A percentile compares a stretch with the other conserved stretches of the same genome.
Evolutionary conservation across 2,329 filamentous ascomycete species (phyloP).

Genomic region (Penicillium thymicola): DNA sequence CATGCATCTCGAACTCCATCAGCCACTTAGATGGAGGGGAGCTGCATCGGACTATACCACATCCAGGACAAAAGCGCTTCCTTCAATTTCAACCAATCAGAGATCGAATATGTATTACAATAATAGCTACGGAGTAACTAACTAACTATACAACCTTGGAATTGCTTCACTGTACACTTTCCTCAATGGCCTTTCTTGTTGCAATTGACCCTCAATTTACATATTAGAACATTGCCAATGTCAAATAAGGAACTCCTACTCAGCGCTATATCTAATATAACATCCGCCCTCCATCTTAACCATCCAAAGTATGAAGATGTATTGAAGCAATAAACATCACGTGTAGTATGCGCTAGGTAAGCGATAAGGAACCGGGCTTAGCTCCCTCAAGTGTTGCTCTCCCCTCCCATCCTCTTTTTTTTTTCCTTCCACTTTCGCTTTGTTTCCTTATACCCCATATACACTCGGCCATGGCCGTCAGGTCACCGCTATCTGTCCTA

Average conservation of each 20-base stretch:
- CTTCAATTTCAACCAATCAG: neutral
- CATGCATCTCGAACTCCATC: neutral
- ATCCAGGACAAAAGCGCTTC: slow-evolving; percentile 9
- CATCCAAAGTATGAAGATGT: neutral
- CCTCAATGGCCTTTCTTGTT: neutral
- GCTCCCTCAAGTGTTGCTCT: neutral
- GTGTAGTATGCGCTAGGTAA: slow-evolving; percentile 11
- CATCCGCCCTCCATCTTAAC: neutral
- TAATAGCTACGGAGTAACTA: neutral
- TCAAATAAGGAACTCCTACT: neutral
- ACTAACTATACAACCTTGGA: no score
- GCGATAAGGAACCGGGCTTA: slow-evolving; percentile 4
- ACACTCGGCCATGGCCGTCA: slow-evolving; percentile 27
- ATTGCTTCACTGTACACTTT: neutral
- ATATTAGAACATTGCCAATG: neutral
- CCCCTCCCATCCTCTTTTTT: slow-evolving; percentile 5
- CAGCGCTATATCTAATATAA: neutral
- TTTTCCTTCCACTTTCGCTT: slow-evolving; percentile 3
- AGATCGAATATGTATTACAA: neutral
- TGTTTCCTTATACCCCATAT: neutral
- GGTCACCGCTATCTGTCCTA: slow-evolving; percentile 27
- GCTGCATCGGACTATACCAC: slow-evolving; percentile 1
- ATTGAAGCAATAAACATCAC: slow-evolving; percentile 1
- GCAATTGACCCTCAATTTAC: neutral
- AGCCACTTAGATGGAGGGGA: slow-evolving; percentile 2